Base-by-base conservation (phyloP, 306 rosid genomes). In the Hylodesmum podocarpum region DNA sequence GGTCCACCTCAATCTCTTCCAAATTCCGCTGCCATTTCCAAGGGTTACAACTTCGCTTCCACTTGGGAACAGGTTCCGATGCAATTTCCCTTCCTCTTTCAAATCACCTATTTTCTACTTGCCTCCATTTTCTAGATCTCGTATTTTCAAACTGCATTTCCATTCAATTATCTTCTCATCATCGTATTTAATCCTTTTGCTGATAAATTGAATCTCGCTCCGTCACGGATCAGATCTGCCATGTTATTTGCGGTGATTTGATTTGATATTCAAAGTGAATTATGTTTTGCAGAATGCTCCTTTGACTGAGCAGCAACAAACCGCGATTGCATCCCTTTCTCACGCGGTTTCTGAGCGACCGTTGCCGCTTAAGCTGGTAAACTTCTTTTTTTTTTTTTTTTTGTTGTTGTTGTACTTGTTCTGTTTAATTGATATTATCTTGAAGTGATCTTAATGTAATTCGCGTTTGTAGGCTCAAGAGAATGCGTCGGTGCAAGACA, bases 1-100 rank as follows among this genome's bases (percentile, higher is more conserved):
- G 82, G 75, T 76, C 83, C 84, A 22, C 89, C 91, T 53, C 80
- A 83, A 47, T 36, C 81, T 37, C 88, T 78, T 83, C 88, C 88
- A 0, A 92, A 84, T 79, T 92, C 95, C 19, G 99, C 89, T 22
- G 97, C 98, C 66, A 76, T 89, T 87, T 88, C 99, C 65, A 92
- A 61, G 55, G 94, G 99, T 73, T 92, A 92, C 91, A 91, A 91
- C 86, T 96, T 96, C 86, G 88, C 96, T 55, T 88, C 96, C 78
- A 80, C 88, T 69, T 96, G 99, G 99, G 98, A 96, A 70, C 97
- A 89, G 91, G 99, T 90, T 16, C 40, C 6, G 58, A 15, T 36
- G 1, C 49, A 3, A 10, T 18, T 75, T 53, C 9, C 57, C 70
- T 21, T 16, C 13, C 59, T 53, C 58, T 9, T 37, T 15, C 12